Percentiles rank a stretch among this genome's conserved stretches.
These are phyloP conservation scores for Anthostomella pinea DNA, from an alignment of 2,329 filamentous ascomycete genomes.

Conservation along the genomic window DNA sequence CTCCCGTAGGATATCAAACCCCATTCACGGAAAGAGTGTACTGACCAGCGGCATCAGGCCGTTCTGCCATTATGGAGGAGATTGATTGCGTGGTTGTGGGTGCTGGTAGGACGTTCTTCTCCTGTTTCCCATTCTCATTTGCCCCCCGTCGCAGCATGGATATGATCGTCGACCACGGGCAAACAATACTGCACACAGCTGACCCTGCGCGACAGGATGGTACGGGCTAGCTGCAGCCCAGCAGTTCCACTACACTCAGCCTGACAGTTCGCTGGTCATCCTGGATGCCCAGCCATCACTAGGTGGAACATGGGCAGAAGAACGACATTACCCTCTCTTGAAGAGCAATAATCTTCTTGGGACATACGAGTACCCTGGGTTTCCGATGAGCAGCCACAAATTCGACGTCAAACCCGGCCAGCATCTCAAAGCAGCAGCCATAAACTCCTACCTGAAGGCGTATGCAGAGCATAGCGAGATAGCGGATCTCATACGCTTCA, in stretches of 20 bases:
- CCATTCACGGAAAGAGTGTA: too few relatives aligned
- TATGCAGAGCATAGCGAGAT: slow-evolving; percentile 55
- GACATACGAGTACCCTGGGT: slow-evolving; percentile 71
- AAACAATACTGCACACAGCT: slow-evolving; percentile 3
- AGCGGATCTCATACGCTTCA: slow-evolving; percentile 44
- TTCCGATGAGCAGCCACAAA: slow-evolving; percentile 60
- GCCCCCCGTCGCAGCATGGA: too few relatives aligned
- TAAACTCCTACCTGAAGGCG: slow-evolving; percentile 55
- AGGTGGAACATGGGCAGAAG: slow-evolving; percentile 68
- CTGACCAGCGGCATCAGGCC: too few relatives aligned
- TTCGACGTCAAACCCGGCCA: slow-evolving; percentile 46
- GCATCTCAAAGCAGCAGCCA: slow-evolving; percentile 56
- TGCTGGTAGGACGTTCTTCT: too few relatives aligned
- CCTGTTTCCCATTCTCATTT: too few relatives aligned
- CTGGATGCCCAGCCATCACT: slow-evolving; percentile 56
- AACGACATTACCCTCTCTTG: slow-evolving; percentile 65
- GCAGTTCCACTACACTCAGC: slow-evolving; percentile 58
- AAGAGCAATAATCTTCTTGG: slow-evolving; percentile 73
- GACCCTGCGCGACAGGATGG: slow-evolving; percentile 36
- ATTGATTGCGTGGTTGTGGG: too few relatives aligned
- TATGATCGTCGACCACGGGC: too few relatives aligned
- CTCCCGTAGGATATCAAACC: too few relatives aligned
- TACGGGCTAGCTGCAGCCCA: slow-evolving; percentile 61
- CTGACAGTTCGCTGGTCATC: slow-evolving; percentile 52
- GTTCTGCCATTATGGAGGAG: too few relatives aligned